Base-by-base conservation (phyloP, 108 stramenopile genomes). In the Pseudonitzschia delicatissima region DNA sequence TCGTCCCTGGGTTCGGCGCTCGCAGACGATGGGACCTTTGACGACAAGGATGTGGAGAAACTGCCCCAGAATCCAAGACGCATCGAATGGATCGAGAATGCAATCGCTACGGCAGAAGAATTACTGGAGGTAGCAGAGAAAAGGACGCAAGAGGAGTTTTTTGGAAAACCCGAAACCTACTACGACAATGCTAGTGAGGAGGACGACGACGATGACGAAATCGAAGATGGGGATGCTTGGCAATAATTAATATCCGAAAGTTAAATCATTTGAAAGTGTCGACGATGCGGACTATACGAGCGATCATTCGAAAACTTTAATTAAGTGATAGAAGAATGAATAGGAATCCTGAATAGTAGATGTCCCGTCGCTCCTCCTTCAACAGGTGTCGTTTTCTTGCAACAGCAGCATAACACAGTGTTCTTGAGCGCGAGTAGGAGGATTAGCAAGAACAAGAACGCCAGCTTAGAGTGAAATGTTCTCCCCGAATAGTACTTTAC, bases 21-120 rank as follows among this genome's bases (percentile, higher is more conserved):
- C 18, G 33, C 39, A 4, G 12, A 29, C 32, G 7, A 13, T 6
- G 51, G 26, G 12, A 8, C 28, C 34, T 2, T 5, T 20, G 35
- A 15, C 39, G 48, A 29, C 27, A 29, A 8, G 3, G 36, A 57
- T 2, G 21, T 47, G 9, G 18, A 42, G 23, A 3, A 42, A 21
- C 7, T 18, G 6, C 48, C 69, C 7, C 53, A 27, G 0, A 80
- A 72, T 55, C 73, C 67, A 0, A 51, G 83, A 39, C 64, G 83
- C n/a, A 47, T 15, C 1, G 53, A 74, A 58, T 85, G 83, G 83
- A 74, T 73, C 29, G 61, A 79, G 50, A 18, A 35, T 17, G 68
- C 77, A 11, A 57, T 81, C 3, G 25, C 29, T 8, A 49, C 36
- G 21, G 78, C 83, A 4, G 20, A 53, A 12, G 35, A 65, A 1